A percentile compares a stretch with the other conserved stretches of the same genome.
phyloP scores from a whole-genome alignment of 2,329 filamentous ascomycete genomes.

The Fusarium buharicum region DNA sequence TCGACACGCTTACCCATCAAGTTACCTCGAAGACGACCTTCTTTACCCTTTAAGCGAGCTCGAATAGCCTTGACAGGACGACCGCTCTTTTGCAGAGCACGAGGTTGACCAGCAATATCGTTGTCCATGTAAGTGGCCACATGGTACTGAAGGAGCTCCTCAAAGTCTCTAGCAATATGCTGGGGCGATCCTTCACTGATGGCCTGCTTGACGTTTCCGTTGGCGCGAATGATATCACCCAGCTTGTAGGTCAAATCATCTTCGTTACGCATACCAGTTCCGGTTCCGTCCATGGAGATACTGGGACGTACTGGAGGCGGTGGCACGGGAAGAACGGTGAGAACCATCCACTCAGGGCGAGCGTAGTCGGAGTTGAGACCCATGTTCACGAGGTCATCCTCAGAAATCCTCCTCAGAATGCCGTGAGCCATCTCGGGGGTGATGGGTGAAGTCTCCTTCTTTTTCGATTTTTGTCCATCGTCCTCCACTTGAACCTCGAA shows the following conservation, averaged over 20 bases:
- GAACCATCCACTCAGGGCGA: constrained; percentile 97
- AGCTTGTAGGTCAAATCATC: constrained; percentile 99
- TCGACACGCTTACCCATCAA: constrained; percentile 99
- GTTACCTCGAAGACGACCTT: constrained; percentile 96
- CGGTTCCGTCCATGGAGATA: constrained; percentile 95
- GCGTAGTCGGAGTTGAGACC: constrained; percentile 95
- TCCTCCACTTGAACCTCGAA: constrained; percentile 75
- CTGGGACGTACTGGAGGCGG: constrained; percentile 95
- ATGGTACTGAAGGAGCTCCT: constrained; percentile 93
- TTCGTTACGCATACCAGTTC: constrained; percentile 91
- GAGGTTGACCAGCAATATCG: constrained; percentile 94
- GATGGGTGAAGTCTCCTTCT: constrained; percentile 82
- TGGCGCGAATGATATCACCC: constrained; percentile 97
- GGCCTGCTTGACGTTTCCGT: constrained; percentile 91
- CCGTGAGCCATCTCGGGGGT: constrained; percentile 86
- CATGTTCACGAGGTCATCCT: constrained; percentile 84
- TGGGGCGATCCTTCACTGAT: constrained; percentile 91
- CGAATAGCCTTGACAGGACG: constrained; percentile 97
- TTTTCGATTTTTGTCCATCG: constrained; percentile 69
- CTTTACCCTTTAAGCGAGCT: constrained; percentile 97
- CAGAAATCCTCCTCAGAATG: constrained; percentile 85
- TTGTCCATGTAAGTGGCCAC: constrained; percentile 99
- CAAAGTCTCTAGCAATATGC: constrained; percentile 91
- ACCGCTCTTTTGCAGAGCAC: constrained; percentile 95
- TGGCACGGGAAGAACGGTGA: constrained; percentile 93